Evolutionary conservation across 1,284 basidiomycete genomes (phyloP), one percentile per base, ranked within the genome.

Genomic region (Ceratobasidium theobromae): DNA sequence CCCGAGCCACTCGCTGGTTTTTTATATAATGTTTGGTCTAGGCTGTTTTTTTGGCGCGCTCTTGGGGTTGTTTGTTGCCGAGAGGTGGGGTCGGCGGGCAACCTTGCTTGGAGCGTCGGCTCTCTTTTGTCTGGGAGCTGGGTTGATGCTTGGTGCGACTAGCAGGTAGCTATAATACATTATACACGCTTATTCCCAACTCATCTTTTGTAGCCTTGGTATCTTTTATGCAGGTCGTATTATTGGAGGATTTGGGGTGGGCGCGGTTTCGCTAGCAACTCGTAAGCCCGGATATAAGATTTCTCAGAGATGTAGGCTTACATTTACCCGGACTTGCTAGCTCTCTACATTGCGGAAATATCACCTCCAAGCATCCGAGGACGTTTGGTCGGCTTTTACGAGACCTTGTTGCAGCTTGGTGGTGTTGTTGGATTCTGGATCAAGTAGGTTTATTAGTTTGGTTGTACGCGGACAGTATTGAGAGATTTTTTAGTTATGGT

Each of bases 301-400:
- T n/a, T n/a, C n/a, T n/a, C n/a, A n/a, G n/a, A n/a, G n/a, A n/a
- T n/a, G n/a, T n/a, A n/a, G n/a, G n/a, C n/a, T n/a, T n/a, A n/a
- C n/a, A 21, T 28, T 3, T 33, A 14, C 0, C 21, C 8, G 16
- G 3, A 21, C 60, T 45, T 69, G 33, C 65, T 68, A 69, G 80
- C 80, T 30, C 78, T 76, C 49, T 79, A 77, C 58, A 75, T 79
- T 46, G 77, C 78, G 4, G 79, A 81, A 70, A 76, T 81, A 21
- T 72, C 77, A 3, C 77, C 77, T 23, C 77, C 81, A 6, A 76
- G 79, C 0, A 81, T 82, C 66, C 77, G 81, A 41, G 82, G 82
- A 48, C 75, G 78, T 40, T 74, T 82, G 5, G 77, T 82, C 60
- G 82, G 82, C 33, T 68, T 84, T 53, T 82, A 80, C 72, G 82